Evolutionary conservation across 2,329 filamentous ascomycete species (phyloP), one percentile per base, ranked within the genome.

Genomic region (Pseudopyrenochaeta lycopersici): DNA sequence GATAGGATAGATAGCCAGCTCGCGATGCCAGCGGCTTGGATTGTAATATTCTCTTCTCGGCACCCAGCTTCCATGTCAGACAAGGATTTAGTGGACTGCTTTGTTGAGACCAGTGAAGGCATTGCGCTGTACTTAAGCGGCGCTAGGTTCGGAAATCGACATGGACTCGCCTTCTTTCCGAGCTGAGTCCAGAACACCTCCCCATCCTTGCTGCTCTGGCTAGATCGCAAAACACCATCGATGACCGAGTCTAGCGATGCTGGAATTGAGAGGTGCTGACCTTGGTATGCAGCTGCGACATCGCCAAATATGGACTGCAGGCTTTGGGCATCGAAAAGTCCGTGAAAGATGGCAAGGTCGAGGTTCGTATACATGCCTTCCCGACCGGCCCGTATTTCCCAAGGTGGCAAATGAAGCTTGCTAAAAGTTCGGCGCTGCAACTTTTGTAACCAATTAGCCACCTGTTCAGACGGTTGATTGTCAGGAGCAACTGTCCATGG

Each of bases 251-350:
- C 76, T 15, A 86, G 72, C 2, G 77, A 59, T n/a, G 66, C 40
- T 2, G 67, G 56, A 7, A 55, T 41, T 53, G 45, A 1, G 76
- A 45, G 1, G 51, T 10, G 2, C 66, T 54, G 3, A 15, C 66
- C 72, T 7, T 66, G 54, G 30, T 84, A 80, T 10, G 73, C 65
- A 31, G 62, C 65, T 2, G 75, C 65, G 11, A 96, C 78, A 61
- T 89, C 85, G 0, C 78, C 67, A 1, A 97, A 75, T 1, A 97
- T 81, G 0, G 80, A 67, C 3, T 84, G 79, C 10, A 97, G 77
- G 7, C 91, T 92, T 35, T 86, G 82, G 0, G 92, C 93, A 77
- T 97, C 93, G 62, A 96, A 97, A 0, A 97, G 78, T 0, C 90
- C 90, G 76, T 97, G 93, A 58, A 96, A 89, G 2, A 92, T 81